These are phyloP conservation scores for Torulaspora pretoriensis DNA, from an alignment of 1,139 yeast species.

Conservation along the genomic window DNA sequence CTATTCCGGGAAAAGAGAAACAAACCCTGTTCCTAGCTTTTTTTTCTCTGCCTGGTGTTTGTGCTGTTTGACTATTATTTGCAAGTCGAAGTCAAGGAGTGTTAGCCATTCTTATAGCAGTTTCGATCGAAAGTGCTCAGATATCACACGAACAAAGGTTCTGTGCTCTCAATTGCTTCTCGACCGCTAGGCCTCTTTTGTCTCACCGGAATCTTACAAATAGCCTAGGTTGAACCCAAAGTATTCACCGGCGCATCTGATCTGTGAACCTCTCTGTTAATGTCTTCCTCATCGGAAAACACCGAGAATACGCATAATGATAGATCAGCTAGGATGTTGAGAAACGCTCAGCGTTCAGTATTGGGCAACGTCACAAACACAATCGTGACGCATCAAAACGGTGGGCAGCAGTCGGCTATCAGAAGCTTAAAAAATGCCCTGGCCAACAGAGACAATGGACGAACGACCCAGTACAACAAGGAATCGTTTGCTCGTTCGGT, in stretches of 20 bases:
- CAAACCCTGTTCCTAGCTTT: constrained; percentile 9
- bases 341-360: constrained; percentile 33
- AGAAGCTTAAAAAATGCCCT: constrained; percentile 23
- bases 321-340: constrained; percentile 25
- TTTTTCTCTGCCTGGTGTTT: constrained; percentile 3
- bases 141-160: background rate
- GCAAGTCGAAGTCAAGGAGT: constrained; percentile 1
- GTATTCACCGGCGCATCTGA: constrained; percentile 1
- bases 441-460: constrained; percentile 20
- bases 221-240: constrained; percentile 4
- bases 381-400: constrained; percentile 27
- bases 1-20: constrained; percentile 17
- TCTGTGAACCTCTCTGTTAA: constrained; percentile 6
- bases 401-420: constrained; percentile 14
- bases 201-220: background rate
- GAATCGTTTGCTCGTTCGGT: constrained; percentile 16
- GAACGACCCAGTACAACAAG: constrained; percentile 19
- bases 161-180: background rate
- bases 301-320: constrained; percentile 27
- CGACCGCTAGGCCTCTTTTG: background rate
- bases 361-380: constrained; percentile 36
- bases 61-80: constrained; percentile 3
- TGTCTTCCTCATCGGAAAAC: constrained; percentile 20
- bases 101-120: background rate
- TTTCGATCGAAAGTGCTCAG: background rate